These are phyloP conservation scores for Eucalyptus fibrosa DNA, from an alignment of 345 rosid genomes.

Conservation along the genomic window DNA sequence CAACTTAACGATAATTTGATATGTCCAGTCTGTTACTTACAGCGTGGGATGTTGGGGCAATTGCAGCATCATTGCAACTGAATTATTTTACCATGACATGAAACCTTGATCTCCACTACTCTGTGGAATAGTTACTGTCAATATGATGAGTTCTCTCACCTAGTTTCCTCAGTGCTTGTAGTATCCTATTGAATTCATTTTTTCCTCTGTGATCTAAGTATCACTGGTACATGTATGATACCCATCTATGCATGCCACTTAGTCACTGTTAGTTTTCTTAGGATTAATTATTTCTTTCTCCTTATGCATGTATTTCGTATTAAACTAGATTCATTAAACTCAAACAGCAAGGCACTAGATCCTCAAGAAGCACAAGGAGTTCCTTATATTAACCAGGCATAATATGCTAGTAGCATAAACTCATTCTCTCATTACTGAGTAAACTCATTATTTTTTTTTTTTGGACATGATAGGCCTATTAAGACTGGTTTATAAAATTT, in stretches of 20 bases:
- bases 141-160: neutral
- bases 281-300: neutral
- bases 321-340: neutral
- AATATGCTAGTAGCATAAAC: neutral
- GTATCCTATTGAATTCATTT: neutral
- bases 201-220: neutral
- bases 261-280: neutral
- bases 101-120: neutral
- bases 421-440: neutral
- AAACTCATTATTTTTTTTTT: neutral
- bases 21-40: neutral
- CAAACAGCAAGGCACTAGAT: neutral
- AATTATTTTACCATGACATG: neutral
- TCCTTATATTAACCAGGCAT: neutral
- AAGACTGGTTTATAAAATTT: neutral
- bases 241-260: neutral
- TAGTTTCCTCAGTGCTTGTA: neutral
- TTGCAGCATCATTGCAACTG: neutral
- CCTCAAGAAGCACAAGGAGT: neutral
- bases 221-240: neutral
- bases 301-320: neutral
- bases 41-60: neutral
- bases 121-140: neutral
- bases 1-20: neutral
- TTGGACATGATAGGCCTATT: neutral